Percentiles rank a stretch among this genome's conserved stretches.
Conservation (phyloP, 345 rosid genomes). For the Murraya paniculata region DNA sequence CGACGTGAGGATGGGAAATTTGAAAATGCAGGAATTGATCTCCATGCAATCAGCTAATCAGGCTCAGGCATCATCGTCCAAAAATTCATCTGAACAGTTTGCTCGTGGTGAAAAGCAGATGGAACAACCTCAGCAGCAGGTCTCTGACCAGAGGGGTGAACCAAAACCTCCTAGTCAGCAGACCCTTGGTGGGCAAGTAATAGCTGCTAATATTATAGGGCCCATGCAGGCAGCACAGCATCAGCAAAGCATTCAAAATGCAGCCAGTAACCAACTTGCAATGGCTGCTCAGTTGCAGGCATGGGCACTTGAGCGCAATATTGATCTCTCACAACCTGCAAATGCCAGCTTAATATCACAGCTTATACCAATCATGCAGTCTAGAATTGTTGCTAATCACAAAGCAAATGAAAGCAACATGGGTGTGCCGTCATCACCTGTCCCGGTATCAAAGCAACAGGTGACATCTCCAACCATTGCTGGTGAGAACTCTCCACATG, state of each 20-base stretch:
- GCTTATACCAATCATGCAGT: conserved; percentile 72
- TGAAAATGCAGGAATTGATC: conserved; percentile 79
- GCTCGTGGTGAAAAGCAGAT: conserved; percentile 59
- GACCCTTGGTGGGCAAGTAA: conserved; percentile 49
- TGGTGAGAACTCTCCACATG: conserved; percentile 67
- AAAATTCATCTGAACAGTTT: conserved; percentile 62
- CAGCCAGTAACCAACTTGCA: conserved; percentile 64
- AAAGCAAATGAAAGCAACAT: conserved; percentile 62
- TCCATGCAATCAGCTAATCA: conserved; percentile 73
- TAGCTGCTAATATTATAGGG: conserved; percentile 56
- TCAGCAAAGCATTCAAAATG: conserved; percentile 54
- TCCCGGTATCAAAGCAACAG: conserved; percentile 62
- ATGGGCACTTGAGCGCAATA: conserved; percentile 81
- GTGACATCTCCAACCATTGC: conserved; percentile 66
- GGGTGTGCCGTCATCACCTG: conserved; percentile 48
- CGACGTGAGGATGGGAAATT: conserved; percentile 55
- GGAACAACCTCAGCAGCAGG: conserved; percentile 52
- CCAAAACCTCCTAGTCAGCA: conserved; percentile 48
- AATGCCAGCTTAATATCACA: conserved; percentile 85
- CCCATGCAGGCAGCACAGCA: conserved; percentile 68
- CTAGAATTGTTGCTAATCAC: conserved; percentile 79
- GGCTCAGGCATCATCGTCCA: conserved; percentile 81
- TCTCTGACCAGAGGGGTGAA: conserved; percentile 65
- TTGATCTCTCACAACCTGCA: conserved; percentile 90
- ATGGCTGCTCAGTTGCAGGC: conserved; percentile 85